Evolutionary conservation across 2,329 filamentous ascomycete genomes (phyloP).

Genomic region (Scleromitrula shiraiana): DNA sequence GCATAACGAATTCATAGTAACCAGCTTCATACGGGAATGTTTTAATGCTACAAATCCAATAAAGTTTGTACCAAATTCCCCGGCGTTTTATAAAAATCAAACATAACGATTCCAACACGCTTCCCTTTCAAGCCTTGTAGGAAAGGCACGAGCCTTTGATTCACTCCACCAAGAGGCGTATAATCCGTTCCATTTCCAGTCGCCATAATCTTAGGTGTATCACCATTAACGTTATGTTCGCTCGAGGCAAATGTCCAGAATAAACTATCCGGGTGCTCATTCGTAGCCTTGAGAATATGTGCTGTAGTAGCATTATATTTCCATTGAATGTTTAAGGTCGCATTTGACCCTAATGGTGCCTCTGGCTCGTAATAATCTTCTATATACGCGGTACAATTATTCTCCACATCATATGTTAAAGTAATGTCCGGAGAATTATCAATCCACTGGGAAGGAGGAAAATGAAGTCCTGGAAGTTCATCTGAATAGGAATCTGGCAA

Average conservation of each 20-base stretch:
- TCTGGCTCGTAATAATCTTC: conserved; percentile 41
- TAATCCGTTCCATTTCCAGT: conserved; percentile 33
- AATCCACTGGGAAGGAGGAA: conserved; percentile 37
- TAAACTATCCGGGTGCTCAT: conserved; percentile 30
- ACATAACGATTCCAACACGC: conserved; percentile 43
- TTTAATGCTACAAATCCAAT: conserved; percentile 26
- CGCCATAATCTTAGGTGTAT: conserved; percentile 39
- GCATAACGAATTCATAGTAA: too few relatives aligned
- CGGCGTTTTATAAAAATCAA: conserved; percentile 43
- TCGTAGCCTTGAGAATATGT: conserved; percentile 34
- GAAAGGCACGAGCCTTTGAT: conserved; percentile 34
- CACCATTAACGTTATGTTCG: conserved; percentile 34
- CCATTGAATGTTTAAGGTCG: conserved; percentile 33
- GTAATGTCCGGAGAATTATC: conserved; percentile 35
- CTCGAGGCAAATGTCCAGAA: conserved; percentile 42
- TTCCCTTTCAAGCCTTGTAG: conserved; percentile 33
- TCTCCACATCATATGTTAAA: conserved; percentile 35
- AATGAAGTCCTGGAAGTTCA: conserved; percentile 38
- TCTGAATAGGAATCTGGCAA: conserved; percentile 31
- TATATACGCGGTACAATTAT: conserved; percentile 36
- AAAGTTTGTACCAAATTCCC: conserved; percentile 34
- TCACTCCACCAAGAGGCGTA: conserved; percentile 37
- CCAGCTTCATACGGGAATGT: too few relatives aligned
- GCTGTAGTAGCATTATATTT: conserved; percentile 38
- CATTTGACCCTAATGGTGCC: conserved; percentile 26